Evolutionary conservation across 1,284 basidiomycete species (phyloP).

Genomic region (Termitomyces sp.): DNA sequence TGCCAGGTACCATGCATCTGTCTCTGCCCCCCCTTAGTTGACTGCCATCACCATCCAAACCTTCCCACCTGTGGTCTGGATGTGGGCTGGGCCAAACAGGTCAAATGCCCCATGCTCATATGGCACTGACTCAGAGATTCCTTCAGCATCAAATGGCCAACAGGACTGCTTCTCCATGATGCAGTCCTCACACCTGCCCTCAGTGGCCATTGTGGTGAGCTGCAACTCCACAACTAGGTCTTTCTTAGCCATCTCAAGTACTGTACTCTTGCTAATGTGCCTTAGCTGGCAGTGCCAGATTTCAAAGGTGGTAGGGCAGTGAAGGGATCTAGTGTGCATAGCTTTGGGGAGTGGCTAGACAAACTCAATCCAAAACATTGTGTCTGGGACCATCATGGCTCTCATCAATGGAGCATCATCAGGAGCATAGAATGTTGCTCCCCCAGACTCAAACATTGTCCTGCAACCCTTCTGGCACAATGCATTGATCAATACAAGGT

Average conservation of each 20-base stretch:
- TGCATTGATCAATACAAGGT: neutral
- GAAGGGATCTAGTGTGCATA: neutral
- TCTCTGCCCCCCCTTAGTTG: neutral
- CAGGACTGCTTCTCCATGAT: neutral
- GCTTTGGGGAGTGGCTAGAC: neutral
- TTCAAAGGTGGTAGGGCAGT: neutral
- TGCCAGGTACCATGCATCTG: neutral
- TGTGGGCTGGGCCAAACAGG: neutral
- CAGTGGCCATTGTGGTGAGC: neutral
- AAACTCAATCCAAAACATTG: neutral
- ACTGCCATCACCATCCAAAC: neutral
- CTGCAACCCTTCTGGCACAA: neutral
- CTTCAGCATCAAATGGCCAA: neutral
- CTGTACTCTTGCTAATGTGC: neutral
- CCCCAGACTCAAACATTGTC: neutral
- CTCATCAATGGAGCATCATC: neutral
- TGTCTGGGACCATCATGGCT: neutral
- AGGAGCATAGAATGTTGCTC: neutral
- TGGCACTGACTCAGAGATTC: neutral
- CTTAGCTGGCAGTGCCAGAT: neutral
- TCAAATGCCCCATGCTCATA: neutral
- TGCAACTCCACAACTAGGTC: neutral
- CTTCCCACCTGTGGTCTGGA: neutral
- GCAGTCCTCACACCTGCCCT: neutral
- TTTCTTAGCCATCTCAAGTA: neutral